A percentile compares a stretch with the other conserved stretches of the same genome.
These are phyloP conservation scores for Emiliania huxleyi DNA, from an alignment of 78 protist genomes.

Conservation along the genomic window DNA sequence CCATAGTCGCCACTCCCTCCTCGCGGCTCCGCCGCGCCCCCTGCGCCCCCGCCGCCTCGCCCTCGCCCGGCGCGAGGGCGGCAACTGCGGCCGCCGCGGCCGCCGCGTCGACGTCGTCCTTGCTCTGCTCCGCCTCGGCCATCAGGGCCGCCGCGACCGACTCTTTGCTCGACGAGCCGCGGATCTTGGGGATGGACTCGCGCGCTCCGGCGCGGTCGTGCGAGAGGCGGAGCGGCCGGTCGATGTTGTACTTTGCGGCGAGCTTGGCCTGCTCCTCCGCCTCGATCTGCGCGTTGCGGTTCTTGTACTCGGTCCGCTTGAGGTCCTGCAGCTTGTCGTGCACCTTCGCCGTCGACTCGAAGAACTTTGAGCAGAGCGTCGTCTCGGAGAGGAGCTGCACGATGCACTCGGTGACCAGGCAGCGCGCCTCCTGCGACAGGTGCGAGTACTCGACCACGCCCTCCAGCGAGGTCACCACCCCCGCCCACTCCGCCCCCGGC, in stretches of 20 bases:
- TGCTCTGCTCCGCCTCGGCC: not conserved
- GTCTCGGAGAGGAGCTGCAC: not conserved
- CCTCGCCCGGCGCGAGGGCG: too few species aligned
- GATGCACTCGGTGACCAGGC: not conserved
- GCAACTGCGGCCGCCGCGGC: too few species aligned
- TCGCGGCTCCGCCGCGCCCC: not conserved
- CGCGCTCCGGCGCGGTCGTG: not conserved
- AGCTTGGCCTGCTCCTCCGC: not conserved
- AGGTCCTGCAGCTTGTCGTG: not conserved
- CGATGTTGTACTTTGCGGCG: not conserved
- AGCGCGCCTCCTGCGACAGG: not conserved
- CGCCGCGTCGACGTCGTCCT: not conserved
- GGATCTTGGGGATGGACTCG: not conserved
- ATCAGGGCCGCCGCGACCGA: not conserved
- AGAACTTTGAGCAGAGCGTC: not conserved
- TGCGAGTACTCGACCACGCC: not conserved
- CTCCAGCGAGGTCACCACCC: not conserved
- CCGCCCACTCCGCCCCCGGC: not conserved
- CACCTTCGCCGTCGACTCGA: not conserved
- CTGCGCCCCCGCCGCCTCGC: not conserved
- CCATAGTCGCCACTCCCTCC: too few species aligned
- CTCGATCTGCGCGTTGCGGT: conserved; percentile 12
- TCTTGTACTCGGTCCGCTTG: not conserved
- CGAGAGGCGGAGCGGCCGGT: not conserved
- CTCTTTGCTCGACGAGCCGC: not conserved